Conservation (phyloP, 129 eudicot genomes). For the Flaveria trinervia region DNA sequence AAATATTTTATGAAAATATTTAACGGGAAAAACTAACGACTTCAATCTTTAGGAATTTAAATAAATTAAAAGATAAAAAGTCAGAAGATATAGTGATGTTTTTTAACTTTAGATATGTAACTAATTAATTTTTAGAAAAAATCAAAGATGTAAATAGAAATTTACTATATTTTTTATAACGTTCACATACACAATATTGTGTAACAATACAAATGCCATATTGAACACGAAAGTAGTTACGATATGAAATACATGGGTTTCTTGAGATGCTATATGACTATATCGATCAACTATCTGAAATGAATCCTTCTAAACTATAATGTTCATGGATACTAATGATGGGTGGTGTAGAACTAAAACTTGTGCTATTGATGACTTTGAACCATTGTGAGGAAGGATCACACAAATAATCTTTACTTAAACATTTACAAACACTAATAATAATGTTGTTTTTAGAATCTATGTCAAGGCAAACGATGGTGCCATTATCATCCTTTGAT, state of each 20-base stretch:
- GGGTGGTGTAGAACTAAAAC: background rate
- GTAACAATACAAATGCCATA: no score
- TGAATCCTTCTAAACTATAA: background rate
- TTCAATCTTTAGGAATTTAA: no score
- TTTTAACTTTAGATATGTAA: no score
- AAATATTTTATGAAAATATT: no score
- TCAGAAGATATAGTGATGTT: no score
- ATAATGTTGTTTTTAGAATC: conserved; percentile 40
- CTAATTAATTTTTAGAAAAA: no score
- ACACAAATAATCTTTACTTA: conserved; percentile 42
- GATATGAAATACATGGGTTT: background rate
- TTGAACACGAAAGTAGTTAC: no score
- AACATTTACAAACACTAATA: conserved; percentile 60
- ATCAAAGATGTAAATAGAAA: no score
- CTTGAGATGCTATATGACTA: background rate
- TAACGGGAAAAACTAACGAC: no score
- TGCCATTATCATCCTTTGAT: conserved; percentile 43
- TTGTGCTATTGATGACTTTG: conserved; percentile 61
- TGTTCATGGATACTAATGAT: background rate
- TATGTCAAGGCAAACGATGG: conserved; percentile 59
- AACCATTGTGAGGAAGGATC: conserved; percentile 91
- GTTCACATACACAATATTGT: no score
- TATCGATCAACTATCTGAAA: background rate
- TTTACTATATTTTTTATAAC: no score
- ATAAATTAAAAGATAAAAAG: no score